These are phyloP conservation scores for Gossypium anomalum DNA, from an alignment of 345 rosid species.

Conservation along the genomic window DNA sequence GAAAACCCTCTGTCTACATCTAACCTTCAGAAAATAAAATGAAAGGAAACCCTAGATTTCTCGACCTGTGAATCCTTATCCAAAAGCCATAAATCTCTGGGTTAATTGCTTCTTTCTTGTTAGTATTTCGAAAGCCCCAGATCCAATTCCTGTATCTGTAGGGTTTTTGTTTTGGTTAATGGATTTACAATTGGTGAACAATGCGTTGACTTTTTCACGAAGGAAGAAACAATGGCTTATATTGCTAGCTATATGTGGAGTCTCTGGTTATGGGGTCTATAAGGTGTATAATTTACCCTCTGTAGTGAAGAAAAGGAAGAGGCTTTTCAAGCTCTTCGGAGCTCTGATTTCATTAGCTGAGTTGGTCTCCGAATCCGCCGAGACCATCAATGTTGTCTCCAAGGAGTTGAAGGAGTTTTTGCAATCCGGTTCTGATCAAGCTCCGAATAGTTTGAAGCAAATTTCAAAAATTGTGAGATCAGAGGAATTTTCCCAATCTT, in stretches of 20 bases:
- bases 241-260: constrained; percentile 48
- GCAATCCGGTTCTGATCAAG: constrained; percentile 62
- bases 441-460: constrained; percentile 83
- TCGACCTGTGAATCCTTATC: constrained; percentile 8
- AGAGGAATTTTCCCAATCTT: constrained; percentile 50
- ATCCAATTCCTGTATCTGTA: constrained; percentile 7
- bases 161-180: constrained; percentile 28
- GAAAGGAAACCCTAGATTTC: constrained; percentile 17
- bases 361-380: constrained; percentile 69
- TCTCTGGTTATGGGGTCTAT: constrained; percentile 72
- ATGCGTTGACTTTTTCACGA: constrained; percentile 35
- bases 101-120: background rate
- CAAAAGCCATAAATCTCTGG: background rate
- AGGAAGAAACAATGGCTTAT: constrained; percentile 60
- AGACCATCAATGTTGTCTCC: constrained; percentile 48
- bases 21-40: no score
- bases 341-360: constrained; percentile 62
- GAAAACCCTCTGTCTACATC: background rate
- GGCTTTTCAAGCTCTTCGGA: constrained; percentile 47
- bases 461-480: constrained; percentile 67
- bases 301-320: constrained; percentile 53
- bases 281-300: constrained; percentile 63
- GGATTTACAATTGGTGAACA: constrained; percentile 49
- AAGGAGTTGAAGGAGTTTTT: constrained; percentile 65
- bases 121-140: constrained; percentile 2